Base-by-base conservation (phyloP, 306 rosid species). In the Cucurbita pepo region DNA sequence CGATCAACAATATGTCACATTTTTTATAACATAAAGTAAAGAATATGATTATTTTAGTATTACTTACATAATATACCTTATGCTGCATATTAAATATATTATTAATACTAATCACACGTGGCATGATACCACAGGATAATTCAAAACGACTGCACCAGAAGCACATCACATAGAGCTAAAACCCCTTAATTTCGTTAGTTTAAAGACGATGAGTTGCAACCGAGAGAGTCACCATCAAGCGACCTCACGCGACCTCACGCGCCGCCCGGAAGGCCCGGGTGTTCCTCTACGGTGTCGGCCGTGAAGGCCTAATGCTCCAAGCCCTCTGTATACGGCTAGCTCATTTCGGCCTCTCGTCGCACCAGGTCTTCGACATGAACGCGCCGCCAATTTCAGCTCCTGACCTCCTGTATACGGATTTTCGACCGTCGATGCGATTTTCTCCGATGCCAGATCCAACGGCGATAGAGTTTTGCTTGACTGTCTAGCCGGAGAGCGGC, bases 231-330 rank as follows among this genome's bases (percentile, higher is more conserved):
- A 25, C 25, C 25, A 25, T 25, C 25, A 25, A 25, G 25, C 34
- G 34, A 30, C 34, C 34, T 30, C 34, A 30, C 34, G 25, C 34
- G 34, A 30, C 34, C 34, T 30, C 34, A 30, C 34, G 34, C 34
- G 34, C 81, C 55, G 47, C 67, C 0, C 75, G 56, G 36, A 88
- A 87, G 1, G 82, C 79, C 74, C 56, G 78, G 2, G 85, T 93
- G 64, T 93, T 93, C 79, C 88, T 93, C 57, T 90, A 90, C 69
- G 96, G 94, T 12, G 91, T 88, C 30, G 97, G 98, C 75, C 93
- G 97, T 5, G 96, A 93, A 75, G 97, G 97, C 79, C 83, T 93
- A 21, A 93, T 91, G 99, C 81, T 94, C 5, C 86, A 85, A 71
- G 97, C 88, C 59, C 79, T 94, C 12, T 88, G 96, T 77, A 94